Evolutionary conservation across 1,139 yeast genomes (phyloP).

Genomic region (Eremothecium gossypii): DNA sequence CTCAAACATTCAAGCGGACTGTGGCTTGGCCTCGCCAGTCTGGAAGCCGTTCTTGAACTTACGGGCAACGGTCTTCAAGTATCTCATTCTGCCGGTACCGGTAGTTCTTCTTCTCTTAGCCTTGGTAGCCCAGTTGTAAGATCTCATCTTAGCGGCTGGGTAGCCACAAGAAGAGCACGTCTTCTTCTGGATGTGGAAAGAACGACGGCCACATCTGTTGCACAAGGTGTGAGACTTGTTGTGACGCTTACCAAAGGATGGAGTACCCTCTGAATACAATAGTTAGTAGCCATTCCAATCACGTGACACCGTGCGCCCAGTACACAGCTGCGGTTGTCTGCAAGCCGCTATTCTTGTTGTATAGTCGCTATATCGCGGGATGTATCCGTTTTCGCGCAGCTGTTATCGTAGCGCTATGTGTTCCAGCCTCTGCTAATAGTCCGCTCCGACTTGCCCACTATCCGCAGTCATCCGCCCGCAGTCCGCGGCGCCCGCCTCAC

Average conservation of each 20-base stretch:
- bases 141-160: conserved; percentile 99
- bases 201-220: conserved; percentile 98
- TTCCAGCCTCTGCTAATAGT: no score
- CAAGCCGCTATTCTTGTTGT: no score
- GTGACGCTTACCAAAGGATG: conserved; percentile 99
- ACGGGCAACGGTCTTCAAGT: conserved; percentile 94
- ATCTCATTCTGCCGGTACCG: conserved; percentile 99
- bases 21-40: conserved; percentile 66
- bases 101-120: conserved; percentile 99
- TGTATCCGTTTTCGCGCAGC: conserved; percentile 1
- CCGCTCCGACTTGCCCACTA: no score
- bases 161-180: conserved; percentile 98
- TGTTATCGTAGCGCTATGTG: no score
- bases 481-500: no score
- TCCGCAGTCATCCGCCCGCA: no score
- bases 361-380: neutral
- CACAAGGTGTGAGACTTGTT: conserved; percentile 99
- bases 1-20: conserved; percentile 29
- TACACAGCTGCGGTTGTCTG: neutral
- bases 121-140: conserved; percentile 98
- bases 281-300: conserved; percentile 4
- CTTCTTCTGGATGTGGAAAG: conserved; percentile 99
- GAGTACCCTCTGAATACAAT: conserved; percentile 82
- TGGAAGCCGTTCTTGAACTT: conserved; percentile 99
- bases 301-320: neutral